phyloP scores from a whole-genome alignment of 2,329 filamentous ascomycete genomes.

The Neocatenulostroma microsporum region DNA sequence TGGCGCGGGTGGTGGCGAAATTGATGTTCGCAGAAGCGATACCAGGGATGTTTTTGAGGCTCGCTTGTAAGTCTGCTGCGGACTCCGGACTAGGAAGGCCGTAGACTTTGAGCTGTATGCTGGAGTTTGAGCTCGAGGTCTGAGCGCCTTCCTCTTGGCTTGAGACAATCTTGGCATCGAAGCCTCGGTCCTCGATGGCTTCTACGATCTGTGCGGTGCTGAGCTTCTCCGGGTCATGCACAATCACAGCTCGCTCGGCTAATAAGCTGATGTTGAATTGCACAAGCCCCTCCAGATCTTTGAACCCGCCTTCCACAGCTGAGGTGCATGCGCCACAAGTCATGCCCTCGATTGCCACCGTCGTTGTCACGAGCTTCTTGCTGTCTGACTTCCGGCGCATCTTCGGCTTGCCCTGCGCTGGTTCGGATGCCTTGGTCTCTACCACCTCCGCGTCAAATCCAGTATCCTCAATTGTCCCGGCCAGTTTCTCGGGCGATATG shows the following conservation, averaged over 20 bases:
- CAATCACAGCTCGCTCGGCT: slow-evolving; percentile 81
- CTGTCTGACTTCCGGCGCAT: slow-evolving; percentile 32
- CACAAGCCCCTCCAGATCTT: slow-evolving; percentile 64
- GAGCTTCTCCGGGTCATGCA: slow-evolving; percentile 68
- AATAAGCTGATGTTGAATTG: slow-evolving; percentile 94
- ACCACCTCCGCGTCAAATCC: slow-evolving; percentile 85
- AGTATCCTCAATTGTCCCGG: slow-evolving; percentile 81
- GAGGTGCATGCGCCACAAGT: slow-evolving; percentile 96
- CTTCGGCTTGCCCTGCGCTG: slow-evolving; percentile 24
- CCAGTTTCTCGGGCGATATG: slow-evolving; percentile 66
- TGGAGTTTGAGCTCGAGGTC: slow-evolving; percentile 49
- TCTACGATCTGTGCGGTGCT: slow-evolving; percentile 66
- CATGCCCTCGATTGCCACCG: slow-evolving; percentile 89
- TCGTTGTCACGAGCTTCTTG: slow-evolving; percentile 57
- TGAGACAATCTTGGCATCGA: slow-evolving; percentile 75
- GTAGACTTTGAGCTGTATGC: slow-evolving; percentile 74
- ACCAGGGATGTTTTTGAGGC: slow-evolving; percentile 58
- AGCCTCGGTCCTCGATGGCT: slow-evolving; percentile 82
- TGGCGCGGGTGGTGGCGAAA: slow-evolving; percentile 64
- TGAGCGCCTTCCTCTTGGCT: slow-evolving; percentile 56
- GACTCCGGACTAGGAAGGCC: slow-evolving; percentile 64
- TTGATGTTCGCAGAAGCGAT: slow-evolving; percentile 67
- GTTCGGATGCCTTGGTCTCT: slow-evolving; percentile 53
- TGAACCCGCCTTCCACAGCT: slow-evolving; percentile 77
- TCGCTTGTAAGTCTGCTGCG: slow-evolving; percentile 64